Evolutionary conservation across 768 basidiomycete genomes (phyloP), one percentile per base, ranked within the genome.

Genomic region (Lactarius pseudohatsudake): DNA sequence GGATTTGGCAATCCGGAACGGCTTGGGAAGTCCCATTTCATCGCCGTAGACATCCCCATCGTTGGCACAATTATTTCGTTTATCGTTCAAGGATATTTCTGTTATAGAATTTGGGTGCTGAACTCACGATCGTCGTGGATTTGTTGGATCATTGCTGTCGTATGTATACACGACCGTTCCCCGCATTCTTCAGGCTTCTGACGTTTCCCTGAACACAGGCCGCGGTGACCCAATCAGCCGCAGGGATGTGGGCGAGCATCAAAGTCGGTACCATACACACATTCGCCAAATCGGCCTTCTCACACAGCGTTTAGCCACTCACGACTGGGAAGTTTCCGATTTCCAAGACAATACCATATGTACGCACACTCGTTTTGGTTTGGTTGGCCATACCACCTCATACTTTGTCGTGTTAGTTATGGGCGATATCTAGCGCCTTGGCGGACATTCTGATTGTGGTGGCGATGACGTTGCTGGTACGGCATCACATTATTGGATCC

Each of bases 21-120:
- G 22, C 13, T 50, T 1, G 10, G 22, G 47, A 22, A 26, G 11
- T 26, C 47, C 47, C 47, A 50, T 50, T 50, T 22, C n/a, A 1
- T 1, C 0, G 1, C 22, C 13, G 5, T 50, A 15, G 47, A 50
- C 47, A 1, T 13, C 0, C 11, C 22, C 22, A 50, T 50, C 22
- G 5, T 50, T 13, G 22, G 2, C 22, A 10, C 11, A 50, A 4
- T 50, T 50, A 15, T n/a, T 50, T 50, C 47, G n/a, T 11, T 26
- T n/a, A 15, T 50, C 22, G 47, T 50, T 22, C 47, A 50, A 50
- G 22, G 5, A 13, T 50, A 50, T 22, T 50, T 50, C 22, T 50
- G 47, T 50, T 50, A 50, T 50, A 11, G 47, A n/a, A 50, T 50
- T 50, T 50, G 47, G 47, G 47, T 50, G 22, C 47, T 50, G 22